A percentile compares a stretch with the other conserved stretches of the same genome.
phyloP scores from a whole-genome alignment of 345 rosid species.

The Geranium brycei region DNA sequence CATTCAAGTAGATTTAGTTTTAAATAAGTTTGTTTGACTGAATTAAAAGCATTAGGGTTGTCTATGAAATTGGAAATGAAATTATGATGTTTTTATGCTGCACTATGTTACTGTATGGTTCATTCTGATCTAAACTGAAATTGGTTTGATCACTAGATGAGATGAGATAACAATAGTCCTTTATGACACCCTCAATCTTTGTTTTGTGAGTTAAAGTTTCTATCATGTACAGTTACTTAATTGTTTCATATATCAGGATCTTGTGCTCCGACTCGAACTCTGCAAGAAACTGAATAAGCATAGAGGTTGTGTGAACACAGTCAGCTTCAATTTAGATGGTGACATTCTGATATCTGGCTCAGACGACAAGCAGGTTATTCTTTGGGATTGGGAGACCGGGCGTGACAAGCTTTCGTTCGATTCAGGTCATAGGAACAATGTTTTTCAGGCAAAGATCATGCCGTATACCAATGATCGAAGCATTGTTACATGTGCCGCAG shows the following conservation, averaged over 20 bases:
- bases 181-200: too few species aligned
- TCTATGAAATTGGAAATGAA: background rate
- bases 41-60: background rate
- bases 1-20: too few species aligned
- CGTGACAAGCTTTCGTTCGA: conserved; percentile 44
- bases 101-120: too few species aligned
- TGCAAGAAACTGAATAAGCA: conserved; percentile 53
- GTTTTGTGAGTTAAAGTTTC: too few species aligned
- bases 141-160: too few species aligned
- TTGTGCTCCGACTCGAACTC: conserved; percentile 54
- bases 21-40: too few species aligned
- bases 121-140: background rate
- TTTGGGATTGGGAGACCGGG: conserved; percentile 84
- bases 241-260: conserved; percentile 33
- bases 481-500: conserved; percentile 85
- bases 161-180: too few species aligned
- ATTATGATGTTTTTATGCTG: background rate
- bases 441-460: conserved; percentile 80
- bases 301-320: conserved; percentile 71
- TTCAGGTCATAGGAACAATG: conserved; percentile 61
- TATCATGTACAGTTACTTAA: background rate
- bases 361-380: conserved; percentile 53
- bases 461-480: conserved; percentile 66
- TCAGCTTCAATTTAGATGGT: conserved; percentile 52
- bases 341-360: conserved; percentile 67